Evolutionary conservation across 176 grass and related monocot genomes (phyloP).

Genomic region (Phyllostachys edulis): DNA sequence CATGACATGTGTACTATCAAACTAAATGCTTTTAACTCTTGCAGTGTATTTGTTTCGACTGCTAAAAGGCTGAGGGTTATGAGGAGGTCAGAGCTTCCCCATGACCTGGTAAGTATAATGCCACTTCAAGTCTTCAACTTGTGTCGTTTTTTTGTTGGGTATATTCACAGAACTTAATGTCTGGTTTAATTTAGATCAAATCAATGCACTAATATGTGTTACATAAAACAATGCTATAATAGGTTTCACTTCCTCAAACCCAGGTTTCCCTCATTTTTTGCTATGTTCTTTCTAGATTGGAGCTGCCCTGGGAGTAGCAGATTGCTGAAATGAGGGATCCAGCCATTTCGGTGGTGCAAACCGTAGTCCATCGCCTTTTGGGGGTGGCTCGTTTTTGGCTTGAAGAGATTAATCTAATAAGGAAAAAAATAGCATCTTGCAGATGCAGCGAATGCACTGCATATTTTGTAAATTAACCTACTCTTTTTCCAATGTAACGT

Average conservation of each 20-base stretch:
- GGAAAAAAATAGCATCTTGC: not conserved
- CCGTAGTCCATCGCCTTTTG: not conserved
- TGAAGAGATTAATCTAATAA: slow-evolving; percentile 38
- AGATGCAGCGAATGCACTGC: not conserved
- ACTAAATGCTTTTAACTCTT: slow-evolving; percentile 17
- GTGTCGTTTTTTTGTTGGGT: not conserved
- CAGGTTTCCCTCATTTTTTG: not conserved
- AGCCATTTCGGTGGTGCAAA: slow-evolving; percentile 15
- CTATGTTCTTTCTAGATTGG: slow-evolving; percentile 21
- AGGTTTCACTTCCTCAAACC: not conserved
- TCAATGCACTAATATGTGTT: not conserved
- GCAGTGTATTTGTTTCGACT: slow-evolving; percentile 63
- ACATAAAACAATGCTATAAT: not conserved
- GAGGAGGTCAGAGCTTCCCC: slow-evolving; percentile 63
- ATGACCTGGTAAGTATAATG: slow-evolving; percentile 31
- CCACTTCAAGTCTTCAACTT: not conserved
- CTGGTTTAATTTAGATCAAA: not conserved
- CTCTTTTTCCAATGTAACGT: not conserved
- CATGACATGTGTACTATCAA: not conserved
- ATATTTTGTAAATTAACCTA: slow-evolving; percentile 39
- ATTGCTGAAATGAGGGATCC: slow-evolving; percentile 10
- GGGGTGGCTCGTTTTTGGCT: slow-evolving; percentile 24
- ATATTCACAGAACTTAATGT: not conserved
- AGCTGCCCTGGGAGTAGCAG: not conserved
- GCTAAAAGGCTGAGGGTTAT: slow-evolving; percentile 79